Evolutionary conservation across 768 basidiomycete species (phyloP).

Genomic region (Kwoniella dejecticola): DNA sequence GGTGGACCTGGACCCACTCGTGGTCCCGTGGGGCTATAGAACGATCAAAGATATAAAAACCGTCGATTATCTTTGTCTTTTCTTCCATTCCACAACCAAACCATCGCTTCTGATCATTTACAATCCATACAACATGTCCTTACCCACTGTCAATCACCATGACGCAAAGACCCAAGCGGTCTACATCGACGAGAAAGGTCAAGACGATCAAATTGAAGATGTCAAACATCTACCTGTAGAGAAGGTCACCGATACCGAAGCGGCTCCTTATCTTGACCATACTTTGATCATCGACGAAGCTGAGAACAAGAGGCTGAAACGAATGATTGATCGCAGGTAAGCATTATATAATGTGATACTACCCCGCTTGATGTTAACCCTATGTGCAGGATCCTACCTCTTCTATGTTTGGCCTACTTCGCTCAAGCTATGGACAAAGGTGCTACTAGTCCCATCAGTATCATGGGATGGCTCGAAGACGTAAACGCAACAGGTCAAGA

Average conservation of each 20-base stretch:
- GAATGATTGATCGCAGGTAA: constrained; percentile 31
- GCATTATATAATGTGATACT: background rate
- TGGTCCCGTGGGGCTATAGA: background rate
- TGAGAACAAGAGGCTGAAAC: constrained; percentile 50
- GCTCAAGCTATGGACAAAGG: constrained; percentile 43
- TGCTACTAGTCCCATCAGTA: constrained; percentile 23
- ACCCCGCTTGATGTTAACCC: background rate
- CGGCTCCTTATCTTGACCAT: constrained; percentile 33
- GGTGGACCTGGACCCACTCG: background rate
- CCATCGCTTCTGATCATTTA: background rate
- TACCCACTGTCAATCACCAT: constrained; percentile 7
- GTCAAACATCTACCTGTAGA: constrained; percentile 11
- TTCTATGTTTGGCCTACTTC: constrained; percentile 31
- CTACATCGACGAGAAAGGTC: constrained; percentile 7
- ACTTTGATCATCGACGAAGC: constrained; percentile 29
- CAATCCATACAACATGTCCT: constrained; percentile 2
- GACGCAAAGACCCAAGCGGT: background rate
- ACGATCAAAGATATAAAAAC: background rate
- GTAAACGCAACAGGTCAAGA: constrained; percentile 39
- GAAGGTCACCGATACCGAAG: constrained; percentile 25
- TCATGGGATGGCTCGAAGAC: constrained; percentile 27
- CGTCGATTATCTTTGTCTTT: background rate
- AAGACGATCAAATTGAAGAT: constrained; percentile 15
- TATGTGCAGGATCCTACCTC: constrained; percentile 18
- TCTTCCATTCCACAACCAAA: too few species aligned